A percentile compares a stretch with the other conserved stretches of the same genome.
phyloP scores from a whole-genome alignment of 2,329 filamentous ascomycete genomes.

The Taxawa tesnikishii region DNA sequence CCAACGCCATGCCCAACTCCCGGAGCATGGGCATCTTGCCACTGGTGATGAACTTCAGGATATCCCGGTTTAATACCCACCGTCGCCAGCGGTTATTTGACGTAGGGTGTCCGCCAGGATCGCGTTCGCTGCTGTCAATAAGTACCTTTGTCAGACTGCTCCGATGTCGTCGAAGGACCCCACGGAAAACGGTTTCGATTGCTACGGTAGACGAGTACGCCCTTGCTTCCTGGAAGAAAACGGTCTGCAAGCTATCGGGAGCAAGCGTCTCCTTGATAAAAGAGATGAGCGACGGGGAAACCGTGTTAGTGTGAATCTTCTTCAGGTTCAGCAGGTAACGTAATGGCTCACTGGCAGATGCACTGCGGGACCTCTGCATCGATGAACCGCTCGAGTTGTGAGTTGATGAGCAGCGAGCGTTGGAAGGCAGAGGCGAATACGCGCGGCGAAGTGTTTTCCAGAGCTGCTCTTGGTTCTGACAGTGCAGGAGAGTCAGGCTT shows the following conservation, averaged over 20 bases:
- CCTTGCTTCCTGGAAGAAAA: slow-evolving; percentile 61
- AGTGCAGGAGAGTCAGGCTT: slow-evolving; percentile 61
- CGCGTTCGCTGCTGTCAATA: slow-evolving; percentile 56
- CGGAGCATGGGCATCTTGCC: slow-evolving; percentile 60
- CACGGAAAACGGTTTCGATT: slow-evolving; percentile 59
- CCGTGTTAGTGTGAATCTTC: slow-evolving; percentile 62
- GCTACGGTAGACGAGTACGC: slow-evolving; percentile 45
- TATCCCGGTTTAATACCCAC: slow-evolving; percentile 60
- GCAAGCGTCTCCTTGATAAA: slow-evolving; percentile 69
- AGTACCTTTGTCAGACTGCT: slow-evolving; percentile 60
- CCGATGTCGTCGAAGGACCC: slow-evolving; percentile 57
- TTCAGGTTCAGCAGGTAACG: slow-evolving; percentile 48
- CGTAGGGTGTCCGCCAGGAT: slow-evolving; percentile 25
- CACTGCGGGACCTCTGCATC: not conserved
- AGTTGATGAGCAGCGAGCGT: no score
- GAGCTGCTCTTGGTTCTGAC: slow-evolving; percentile 58
- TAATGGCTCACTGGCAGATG: not conserved
- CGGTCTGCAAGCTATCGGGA: slow-evolving; percentile 65
- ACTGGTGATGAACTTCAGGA: slow-evolving; percentile 62
- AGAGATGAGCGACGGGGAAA: slow-evolving; percentile 54
- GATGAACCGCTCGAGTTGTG: no score
- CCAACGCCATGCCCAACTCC: slow-evolving; percentile 60
- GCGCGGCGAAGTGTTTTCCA: slow-evolving; percentile 57
- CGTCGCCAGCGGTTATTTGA: slow-evolving; percentile 43
- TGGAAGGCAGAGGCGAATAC: slow-evolving; percentile 12